A percentile compares a stretch with the other conserved stretches of the same genome.
phyloP scores from a whole-genome alignment of 2,329 filamentous ascomycete species.

The Myriosclerotinia duriaeana region DNA sequence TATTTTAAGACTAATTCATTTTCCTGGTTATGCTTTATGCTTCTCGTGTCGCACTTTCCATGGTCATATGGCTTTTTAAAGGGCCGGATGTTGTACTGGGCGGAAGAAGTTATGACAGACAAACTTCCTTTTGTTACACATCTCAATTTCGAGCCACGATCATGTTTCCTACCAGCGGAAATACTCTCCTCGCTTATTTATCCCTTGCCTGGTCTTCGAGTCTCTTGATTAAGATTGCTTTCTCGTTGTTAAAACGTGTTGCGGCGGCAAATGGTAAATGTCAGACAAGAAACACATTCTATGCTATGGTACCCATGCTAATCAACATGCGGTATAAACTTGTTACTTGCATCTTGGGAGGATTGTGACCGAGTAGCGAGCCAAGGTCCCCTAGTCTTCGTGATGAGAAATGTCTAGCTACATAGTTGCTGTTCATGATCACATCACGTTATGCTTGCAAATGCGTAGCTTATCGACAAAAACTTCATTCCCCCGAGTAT shows the following conservation, averaged over 20 bases:
- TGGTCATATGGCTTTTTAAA: too few relatives aligned
- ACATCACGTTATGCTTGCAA: too few relatives aligned
- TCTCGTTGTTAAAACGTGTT: background rate
- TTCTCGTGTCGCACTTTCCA: too few relatives aligned
- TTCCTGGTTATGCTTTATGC: too few relatives aligned
- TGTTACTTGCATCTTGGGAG: background rate
- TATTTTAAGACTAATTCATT: too few relatives aligned
- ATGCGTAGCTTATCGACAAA: too few relatives aligned
- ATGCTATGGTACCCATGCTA: background rate
- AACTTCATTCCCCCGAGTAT: too few relatives aligned
- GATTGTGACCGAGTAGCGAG: background rate
- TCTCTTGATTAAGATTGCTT: background rate
- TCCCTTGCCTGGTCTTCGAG: background rate
- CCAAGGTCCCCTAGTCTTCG: background rate
- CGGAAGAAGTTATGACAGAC: too few relatives aligned
- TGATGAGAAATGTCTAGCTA: background rate
- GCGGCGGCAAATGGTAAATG: background rate
- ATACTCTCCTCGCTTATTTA: background rate
- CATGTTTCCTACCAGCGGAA: background rate
- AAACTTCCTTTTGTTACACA: too few relatives aligned
- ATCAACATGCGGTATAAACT: background rate
- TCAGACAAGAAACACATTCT: background rate
- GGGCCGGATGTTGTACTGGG: too few relatives aligned
- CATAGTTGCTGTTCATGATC: background rate
- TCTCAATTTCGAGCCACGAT: too few relatives aligned